These are phyloP conservation scores for Nakazawaea holstii DNA, from an alignment of 805 yeast genomes.

Conservation along the genomic window DNA sequence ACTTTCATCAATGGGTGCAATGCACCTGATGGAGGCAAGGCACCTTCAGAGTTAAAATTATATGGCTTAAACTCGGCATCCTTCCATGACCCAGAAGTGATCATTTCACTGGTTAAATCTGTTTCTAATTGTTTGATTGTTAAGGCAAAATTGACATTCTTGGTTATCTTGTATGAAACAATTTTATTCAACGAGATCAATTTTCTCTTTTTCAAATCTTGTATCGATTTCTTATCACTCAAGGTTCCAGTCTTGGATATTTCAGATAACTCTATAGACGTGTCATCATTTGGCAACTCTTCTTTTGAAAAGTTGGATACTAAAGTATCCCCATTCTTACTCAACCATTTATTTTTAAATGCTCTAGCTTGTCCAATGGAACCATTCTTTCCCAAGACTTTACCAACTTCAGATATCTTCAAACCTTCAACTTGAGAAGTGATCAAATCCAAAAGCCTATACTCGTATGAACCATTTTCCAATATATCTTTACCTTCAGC, in stretches of 20 bases:
- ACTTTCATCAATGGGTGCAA: constrained; percentile 95
- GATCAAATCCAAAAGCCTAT: constrained; percentile 70
- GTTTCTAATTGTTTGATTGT: constrained; percentile 82
- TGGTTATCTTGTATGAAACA: constrained; percentile 67
- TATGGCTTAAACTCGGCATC: constrained; percentile 85
- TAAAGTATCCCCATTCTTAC: constrained; percentile 78
- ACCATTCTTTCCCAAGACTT: constrained; percentile 77
- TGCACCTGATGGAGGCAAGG: constrained; percentile 82
- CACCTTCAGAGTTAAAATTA: constrained; percentile 94
- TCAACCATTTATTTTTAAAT: constrained; percentile 95
- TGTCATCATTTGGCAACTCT: constrained; percentile 55
- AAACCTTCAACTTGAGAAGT: constrained; percentile 71
- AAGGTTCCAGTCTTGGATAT: constrained; percentile 54
- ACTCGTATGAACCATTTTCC: constrained; percentile 84
- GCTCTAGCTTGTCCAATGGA: constrained; percentile 96
- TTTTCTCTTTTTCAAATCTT: constrained; percentile 93
- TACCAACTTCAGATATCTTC: constrained; percentile 68
- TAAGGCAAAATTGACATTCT: constrained; percentile 81
- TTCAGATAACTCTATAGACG: constrained; percentile 56
- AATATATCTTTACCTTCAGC: constrained; percentile 79
- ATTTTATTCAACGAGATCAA: constrained; percentile 65
- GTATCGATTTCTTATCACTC: constrained; percentile 57
- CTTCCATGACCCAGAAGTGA: constrained; percentile 77
- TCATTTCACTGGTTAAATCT: constrained; percentile 92
- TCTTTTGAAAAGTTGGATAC: constrained; percentile 47